Base-by-base conservation (phyloP, 2,329 filamentous ascomycete genomes). In the Chaetomiaceae sp. region DNA sequence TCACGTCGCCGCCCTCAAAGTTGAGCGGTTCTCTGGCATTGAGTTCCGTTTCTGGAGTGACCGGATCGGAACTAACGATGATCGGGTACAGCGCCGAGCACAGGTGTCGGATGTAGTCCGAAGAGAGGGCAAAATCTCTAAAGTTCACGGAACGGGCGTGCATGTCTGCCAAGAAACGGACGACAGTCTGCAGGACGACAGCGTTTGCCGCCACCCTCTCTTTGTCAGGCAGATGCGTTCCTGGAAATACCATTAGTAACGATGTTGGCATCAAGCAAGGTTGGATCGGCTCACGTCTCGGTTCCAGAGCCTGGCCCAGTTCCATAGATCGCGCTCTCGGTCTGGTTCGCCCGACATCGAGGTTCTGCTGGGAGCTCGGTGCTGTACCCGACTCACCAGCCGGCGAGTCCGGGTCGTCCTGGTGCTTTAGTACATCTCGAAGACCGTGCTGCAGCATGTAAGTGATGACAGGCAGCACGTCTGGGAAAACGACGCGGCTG, bases 391-490 rank as follows among this genome's bases (percentile, higher is more conserved):
- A 46, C 31, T 68, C 64, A 5, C 54, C 54, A 3, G 64, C 60
- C 2, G 81, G 78, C 1, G 80, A 83, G 45, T 79, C 75, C 1
- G 79, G 75, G 55, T 83, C 78, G 48, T 79, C 76, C 56, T 83
- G 79, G 21, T 82, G 75, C 55, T 78, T 80, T 46, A 85, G 73
- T 6, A 87, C 73, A 50, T 86, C 81, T 55, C 88, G 86, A 19
- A 97, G 67, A 0, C 90, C 92, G 63, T 87, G 84, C 63, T 95
- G 88, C 2, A 99, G 72, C 90, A 99, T 95, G 0, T 85, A 81
- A 5, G 83, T 85, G 40, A 99, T 85, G 10, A 95, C 84, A 0
- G 85, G 78, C 20, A 96, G 72, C 6, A 89, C 81, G 51, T 95
- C 90, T 0, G 89, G 83, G 62, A 89, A 87, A 0, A 79, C 74